These are phyloP conservation scores for Trichophyton rubrum DNA, from an alignment of 2,329 filamentous ascomycete species.

Conservation along the genomic window DNA sequence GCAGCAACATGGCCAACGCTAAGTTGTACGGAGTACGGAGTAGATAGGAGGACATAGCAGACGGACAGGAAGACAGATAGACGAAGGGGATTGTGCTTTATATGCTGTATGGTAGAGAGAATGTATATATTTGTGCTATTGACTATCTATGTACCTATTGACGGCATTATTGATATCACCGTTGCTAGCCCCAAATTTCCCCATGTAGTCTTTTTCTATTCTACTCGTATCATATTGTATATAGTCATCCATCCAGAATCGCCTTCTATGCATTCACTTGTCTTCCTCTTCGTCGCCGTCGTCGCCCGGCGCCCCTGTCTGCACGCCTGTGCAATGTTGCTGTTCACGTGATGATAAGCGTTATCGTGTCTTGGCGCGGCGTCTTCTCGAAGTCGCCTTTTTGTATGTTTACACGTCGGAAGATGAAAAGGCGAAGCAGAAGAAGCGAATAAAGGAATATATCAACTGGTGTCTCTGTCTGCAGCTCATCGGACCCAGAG, in stretches of 20 bases:
- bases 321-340: background rate
- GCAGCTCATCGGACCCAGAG: background rate
- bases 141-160: too few relatives aligned
- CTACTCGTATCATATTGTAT: too few relatives aligned
- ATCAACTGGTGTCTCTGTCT: background rate
- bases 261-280: background rate
- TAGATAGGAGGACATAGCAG: too few relatives aligned
- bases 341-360: background rate
- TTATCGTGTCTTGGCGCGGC: background rate
- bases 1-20: background rate
- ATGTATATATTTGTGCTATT: too few relatives aligned
- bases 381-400: background rate
- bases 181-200: too few relatives aligned
- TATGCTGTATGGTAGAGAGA: too few relatives aligned
- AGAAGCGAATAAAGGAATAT: background rate
- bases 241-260: too few relatives aligned
- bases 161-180: too few relatives aligned
- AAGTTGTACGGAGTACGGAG: too few relatives aligned
- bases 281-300: background rate
- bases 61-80: too few relatives aligned
- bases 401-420: background rate
- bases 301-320: background rate
- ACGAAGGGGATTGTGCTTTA: too few relatives aligned
- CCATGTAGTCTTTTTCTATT: too few relatives aligned
- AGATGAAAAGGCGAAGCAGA: background rate